Conservation (phyloP, 306 rosid species). For the Acacia confusa region DNA sequence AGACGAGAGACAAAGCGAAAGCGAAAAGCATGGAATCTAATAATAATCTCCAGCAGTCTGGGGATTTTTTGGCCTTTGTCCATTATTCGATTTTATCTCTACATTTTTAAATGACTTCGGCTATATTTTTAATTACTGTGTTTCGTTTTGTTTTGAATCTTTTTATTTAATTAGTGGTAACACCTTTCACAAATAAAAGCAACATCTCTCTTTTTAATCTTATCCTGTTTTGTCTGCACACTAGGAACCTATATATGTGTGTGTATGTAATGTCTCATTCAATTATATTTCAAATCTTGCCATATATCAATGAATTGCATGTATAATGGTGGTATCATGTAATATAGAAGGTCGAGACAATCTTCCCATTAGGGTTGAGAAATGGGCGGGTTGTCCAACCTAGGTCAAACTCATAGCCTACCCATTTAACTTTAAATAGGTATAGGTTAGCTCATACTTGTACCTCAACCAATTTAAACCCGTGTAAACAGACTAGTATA, state of each 20-base stretch:
- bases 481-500: too few species aligned
- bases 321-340: too few species aligned
- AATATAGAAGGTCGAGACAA: too few species aligned
- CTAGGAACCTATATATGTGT: not conserved
- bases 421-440: too few species aligned
- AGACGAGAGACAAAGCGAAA: not conserved
- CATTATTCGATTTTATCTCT: not conserved
- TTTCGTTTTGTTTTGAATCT: not conserved
- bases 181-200: not conserved
- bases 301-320: not conserved
- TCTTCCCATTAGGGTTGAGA: too few species aligned
- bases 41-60: not conserved
- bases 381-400: too few species aligned
- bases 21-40: constrained; percentile 7
- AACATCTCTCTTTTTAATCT: not conserved
- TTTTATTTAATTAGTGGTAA: not conserved
- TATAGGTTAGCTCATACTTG: too few species aligned
- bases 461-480: too few species aligned
- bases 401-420: too few species aligned
- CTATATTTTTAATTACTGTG: too few species aligned
- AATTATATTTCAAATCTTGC: not conserved
- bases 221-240: not conserved
- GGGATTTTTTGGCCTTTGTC: not conserved
- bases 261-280: not conserved
- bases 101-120: not conserved